Evolutionary conservation across 192 early-diverging fungal genomes (phyloP).

Genomic region (Cladochytrium replicatum): DNA sequence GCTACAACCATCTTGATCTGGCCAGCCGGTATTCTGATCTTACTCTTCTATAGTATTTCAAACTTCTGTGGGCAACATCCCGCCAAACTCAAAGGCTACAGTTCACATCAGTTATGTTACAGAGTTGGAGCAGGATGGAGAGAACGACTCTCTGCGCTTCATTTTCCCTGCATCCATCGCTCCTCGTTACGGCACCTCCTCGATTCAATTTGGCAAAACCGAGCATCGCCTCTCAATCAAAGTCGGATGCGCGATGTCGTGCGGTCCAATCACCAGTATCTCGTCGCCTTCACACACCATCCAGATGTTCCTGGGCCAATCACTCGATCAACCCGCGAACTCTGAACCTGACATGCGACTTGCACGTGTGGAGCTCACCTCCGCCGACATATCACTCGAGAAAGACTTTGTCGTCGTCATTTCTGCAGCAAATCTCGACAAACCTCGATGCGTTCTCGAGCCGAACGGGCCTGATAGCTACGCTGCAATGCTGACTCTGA

Average conservation of each 20-base stretch:
- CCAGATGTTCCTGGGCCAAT: too few species aligned
- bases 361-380: too few species aligned
- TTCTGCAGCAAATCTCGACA: not conserved
- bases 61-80: conserved; percentile 36
- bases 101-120: conserved; percentile 38
- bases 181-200: too few species aligned
- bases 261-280: too few species aligned
- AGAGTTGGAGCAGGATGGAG: conserved; percentile 36
- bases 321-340: too few species aligned
- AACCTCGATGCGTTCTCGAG: not conserved
- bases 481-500: conserved; percentile 30
- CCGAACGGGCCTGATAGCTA: too few species aligned
- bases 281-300: too few species aligned
- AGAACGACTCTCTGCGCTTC: conserved; percentile 33
- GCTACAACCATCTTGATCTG: not conserved
- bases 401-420: not conserved
- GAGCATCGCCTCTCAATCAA: too few species aligned
- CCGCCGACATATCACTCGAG: not conserved
- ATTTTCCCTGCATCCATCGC: too few species aligned
- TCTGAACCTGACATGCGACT: too few species aligned
- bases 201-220: too few species aligned
- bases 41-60: conserved; percentile 30
- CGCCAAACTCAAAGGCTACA: conserved; percentile 16
- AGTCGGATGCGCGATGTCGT: too few species aligned
- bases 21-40: not conserved